These are phyloP conservation scores for Picocystis sp. DNA, from an alignment of 163 green algal genomes.

Conservation along the genomic window DNA sequence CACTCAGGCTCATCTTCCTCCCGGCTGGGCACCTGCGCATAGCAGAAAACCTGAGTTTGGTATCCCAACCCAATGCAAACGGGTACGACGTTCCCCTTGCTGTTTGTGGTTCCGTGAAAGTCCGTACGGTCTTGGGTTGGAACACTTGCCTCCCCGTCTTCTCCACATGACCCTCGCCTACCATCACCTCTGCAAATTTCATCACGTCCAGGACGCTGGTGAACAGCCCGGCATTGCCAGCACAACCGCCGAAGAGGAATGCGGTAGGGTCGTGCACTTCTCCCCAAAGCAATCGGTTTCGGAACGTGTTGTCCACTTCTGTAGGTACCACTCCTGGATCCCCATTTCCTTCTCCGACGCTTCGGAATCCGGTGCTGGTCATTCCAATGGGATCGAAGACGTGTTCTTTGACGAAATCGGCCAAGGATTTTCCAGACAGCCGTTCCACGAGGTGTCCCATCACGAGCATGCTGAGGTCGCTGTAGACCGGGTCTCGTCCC, in stretches of 20 bases:
- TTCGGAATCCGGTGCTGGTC: constrained; percentile 14
- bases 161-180: not conserved
- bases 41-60: too few species aligned
- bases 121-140: not conserved
- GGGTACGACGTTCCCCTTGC: not conserved
- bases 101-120: not conserved
- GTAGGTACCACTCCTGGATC: constrained; percentile 20
- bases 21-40: constrained; percentile 8
- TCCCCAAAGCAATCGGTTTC: not conserved
- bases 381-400: constrained; percentile 20
- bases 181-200: constrained; percentile 10
- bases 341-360: constrained; percentile 8
- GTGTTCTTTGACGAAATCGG: constrained; percentile 11
- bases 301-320: constrained; percentile 11
- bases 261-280: constrained; percentile 24
- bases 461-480: constrained; percentile 30
- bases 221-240: constrained; percentile 26
- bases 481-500: constrained; percentile 13
- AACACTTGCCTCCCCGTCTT: not conserved
- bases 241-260: constrained; percentile 19
- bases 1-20: constrained; percentile 10
- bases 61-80: constrained; percentile 3
- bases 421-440: constrained; percentile 8
- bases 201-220: constrained; percentile 16
- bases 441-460: constrained; percentile 16